Base-by-base conservation (phyloP, 1,284 basidiomycete genomes). In the Coriolopsis trogii region DNA sequence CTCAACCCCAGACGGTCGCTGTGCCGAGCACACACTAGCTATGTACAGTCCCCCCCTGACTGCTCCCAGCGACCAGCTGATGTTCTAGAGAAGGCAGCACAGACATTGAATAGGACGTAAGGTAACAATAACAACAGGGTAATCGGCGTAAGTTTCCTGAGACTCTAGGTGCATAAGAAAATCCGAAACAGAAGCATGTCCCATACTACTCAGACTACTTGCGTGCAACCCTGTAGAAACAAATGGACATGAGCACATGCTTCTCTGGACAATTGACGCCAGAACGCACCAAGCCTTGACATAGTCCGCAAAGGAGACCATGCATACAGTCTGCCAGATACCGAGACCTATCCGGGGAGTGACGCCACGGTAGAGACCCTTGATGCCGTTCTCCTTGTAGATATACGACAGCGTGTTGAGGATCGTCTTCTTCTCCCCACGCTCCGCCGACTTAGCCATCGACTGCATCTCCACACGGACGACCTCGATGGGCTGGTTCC, bases 401-500 rank as follows among this genome's bases (percentile, higher is more conserved):
- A 98, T 92, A 76, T 93, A 98, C 18, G 72, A 75, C 48, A 98
- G 76, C 0, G 96, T 99, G 77, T 91, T 96, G 59, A 91, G 59
- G 54, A 99, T 94, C 6, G 95, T 98, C 47, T 93, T 79, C 73
- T 98, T 98, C 38, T 80, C 85, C 2, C 94, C 94, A 42, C 93
- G 85, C 67, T 92, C 92, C 59, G 79, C 80, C 33, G 77, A 80
- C 65, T 98, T 98, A 31, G 92, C 85, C 87, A 98, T 97, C 40
- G 93, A 96, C 85, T 99, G 97, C 97, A 99, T 99, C 91, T 96
- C 93, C 31, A 96, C 93, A 52, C 94, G 89, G 58, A 96, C 82
- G 59, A 97, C 94, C 76, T 99, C 97, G 63, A 99, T 99, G 38
- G 97, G 97, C 73, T 99, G 97, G 73, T 99, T 99, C 97, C 97